Percentiles rank a stretch among this genome's conserved stretches.
These are phyloP conservation scores for Termitomyces sp. DNA, from an alignment of 768 basidiomycete species.

Conservation along the genomic window DNA sequence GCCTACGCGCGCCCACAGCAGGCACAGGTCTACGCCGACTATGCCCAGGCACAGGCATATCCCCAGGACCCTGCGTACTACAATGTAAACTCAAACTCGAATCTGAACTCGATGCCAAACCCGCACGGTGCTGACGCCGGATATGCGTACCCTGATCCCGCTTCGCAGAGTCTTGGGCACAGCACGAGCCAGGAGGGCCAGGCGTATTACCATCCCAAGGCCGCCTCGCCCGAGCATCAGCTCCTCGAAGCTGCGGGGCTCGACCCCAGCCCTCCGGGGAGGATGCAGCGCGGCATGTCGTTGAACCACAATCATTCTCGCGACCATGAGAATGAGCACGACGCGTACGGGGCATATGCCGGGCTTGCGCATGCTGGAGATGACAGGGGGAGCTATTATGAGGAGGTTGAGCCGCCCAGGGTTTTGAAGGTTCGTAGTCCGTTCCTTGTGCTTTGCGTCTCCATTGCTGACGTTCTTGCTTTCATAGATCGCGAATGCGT, in stretches of 20 bases:
- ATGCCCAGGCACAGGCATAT: too few relatives aligned
- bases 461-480: too few relatives aligned
- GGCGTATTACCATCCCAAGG: background rate
- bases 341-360: background rate
- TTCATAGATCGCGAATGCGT: too few relatives aligned
- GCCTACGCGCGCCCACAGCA: too few relatives aligned
- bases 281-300: background rate
- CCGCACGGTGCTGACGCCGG: background rate
- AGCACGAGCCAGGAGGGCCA: background rate
- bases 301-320: background rate
- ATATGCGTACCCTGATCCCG: background rate
- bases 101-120: too few relatives aligned
- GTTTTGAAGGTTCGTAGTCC: background rate
- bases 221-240: background rate
- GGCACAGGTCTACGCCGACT: too few relatives aligned
- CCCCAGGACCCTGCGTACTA: too few relatives aligned
- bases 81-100: too few relatives aligned
- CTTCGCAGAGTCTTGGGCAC: background rate
- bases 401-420: background rate
- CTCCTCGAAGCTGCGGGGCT: background rate
- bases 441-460: too few relatives aligned
- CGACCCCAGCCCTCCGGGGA: background rate
- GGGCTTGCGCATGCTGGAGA: background rate
- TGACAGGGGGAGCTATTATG: background rate
- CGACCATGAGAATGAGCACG: background rate